Evolutionary conservation across 352 stramenopile species (phyloP), one percentile per base, ranked within the genome.

Genomic region (Hyaloperonospora brassicae): DNA sequence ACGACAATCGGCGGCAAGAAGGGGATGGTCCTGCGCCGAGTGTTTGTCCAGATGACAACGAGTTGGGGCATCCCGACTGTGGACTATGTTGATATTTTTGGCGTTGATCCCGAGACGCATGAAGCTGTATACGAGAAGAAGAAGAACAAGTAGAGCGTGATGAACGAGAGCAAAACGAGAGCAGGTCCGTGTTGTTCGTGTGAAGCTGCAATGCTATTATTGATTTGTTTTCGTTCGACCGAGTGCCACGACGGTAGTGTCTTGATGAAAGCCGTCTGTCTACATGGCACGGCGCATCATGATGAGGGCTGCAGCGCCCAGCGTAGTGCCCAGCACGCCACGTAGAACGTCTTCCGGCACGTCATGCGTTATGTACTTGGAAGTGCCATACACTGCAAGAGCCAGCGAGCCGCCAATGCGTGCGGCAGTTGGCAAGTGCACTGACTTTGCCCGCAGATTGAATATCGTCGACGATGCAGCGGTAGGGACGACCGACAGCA

Each of bases 101-200:
- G 79, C 34, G 64, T 92, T 30, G 64, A 92, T 58, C 77, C 76
- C 2, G 51, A 60, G 11, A 89, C 77, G 5, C 59, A 73, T 30
- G 82, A 70, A 43, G 46, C 57, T 8, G 82, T 87, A 42, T 92
- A 92, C 61, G 82, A 92, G 63, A 89, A 88, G 72, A 92, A 92
- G 61, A 73, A 70, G 52, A 87, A 86, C 64, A 87, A 89, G 67
- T 49, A 62, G 51, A 57, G 14, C 52, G 52, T 42, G 39, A 46
- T 39, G 52, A 66, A 56, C 64, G 56, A 62, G 27, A 34, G 27
- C 27, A 8, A 34, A 44, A 56, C 47, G 53, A 49, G 47, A 23
- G 21, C 38, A 14, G 36, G 34, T 40, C 2, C 44, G 34, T 34
- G 30, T 27, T 61, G 39, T 63, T 57, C 55, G 45, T 62, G 50